These are phyloP conservation scores for Mortierella claussenii DNA, from an alignment of 192 early-diverging fungal species.

Conservation along the genomic window DNA sequence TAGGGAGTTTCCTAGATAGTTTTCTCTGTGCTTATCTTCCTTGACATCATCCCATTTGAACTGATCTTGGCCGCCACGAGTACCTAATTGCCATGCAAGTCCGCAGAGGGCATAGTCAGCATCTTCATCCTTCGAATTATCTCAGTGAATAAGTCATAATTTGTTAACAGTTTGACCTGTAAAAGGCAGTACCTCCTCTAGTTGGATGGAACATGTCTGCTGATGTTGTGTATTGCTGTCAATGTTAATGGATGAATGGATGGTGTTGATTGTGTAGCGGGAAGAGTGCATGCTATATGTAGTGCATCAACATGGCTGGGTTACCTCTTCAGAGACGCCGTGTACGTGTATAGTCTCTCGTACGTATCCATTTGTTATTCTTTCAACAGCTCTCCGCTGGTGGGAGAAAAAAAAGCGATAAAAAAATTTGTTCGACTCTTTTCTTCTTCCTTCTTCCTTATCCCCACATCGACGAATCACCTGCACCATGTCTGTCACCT, in stretches of 20 bases:
- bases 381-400: neutral
- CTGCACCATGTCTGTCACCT: constrained; percentile 71
- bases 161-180: neutral
- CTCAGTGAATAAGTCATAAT: neutral
- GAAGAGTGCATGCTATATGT: too few relatives aligned
- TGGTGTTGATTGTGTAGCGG: neutral
- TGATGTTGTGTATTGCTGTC: constrained; percentile 3
- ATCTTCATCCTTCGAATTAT: too few relatives aligned
- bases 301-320: too few relatives aligned
- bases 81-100: too few relatives aligned
- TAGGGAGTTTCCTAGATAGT: constrained; percentile 86
- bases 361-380: neutral
- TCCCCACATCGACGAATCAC: constrained; percentile 31
- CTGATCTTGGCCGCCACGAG: constrained; percentile 58
- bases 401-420: neutral
- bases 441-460: constrained; percentile 21
- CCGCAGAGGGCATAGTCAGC: too few relatives aligned
- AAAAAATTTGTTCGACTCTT: constrained; percentile 18
- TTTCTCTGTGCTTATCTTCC: constrained; percentile 79
- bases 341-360: too few relatives aligned
- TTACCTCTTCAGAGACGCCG: too few relatives aligned
- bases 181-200: constrained; percentile 29
- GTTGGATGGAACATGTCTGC: constrained; percentile 52
- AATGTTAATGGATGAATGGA: neutral
- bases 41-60: constrained; percentile 73